Evolutionary conservation across 1,139 yeast genomes (phyloP), one percentile per base, ranked within the genome.

Genomic region (Sugiyamaella novakii): DNA sequence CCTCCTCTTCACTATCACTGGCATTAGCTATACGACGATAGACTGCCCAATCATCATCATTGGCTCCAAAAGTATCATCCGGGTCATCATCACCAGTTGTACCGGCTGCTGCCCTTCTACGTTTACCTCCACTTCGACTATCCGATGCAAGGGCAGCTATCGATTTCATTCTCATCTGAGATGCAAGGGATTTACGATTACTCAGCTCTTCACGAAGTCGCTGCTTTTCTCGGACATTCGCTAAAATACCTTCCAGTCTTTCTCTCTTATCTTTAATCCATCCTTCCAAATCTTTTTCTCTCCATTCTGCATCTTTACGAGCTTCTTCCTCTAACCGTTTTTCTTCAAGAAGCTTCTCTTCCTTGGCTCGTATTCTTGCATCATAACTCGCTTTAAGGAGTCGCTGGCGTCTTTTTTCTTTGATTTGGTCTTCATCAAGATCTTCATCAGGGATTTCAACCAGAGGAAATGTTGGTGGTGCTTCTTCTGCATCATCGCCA

Each of bases 1-100:
- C 80, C 47, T 84, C 83, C 57, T 83, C 91, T 54, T 84, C 91
- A 47, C 79, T 81, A 55, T 87, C 84, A 19, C 83, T 83, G 11
- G 77, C 83, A 54, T 80, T 82, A 17, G 89, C 81, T 46, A 89
- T 84, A 60, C 88, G 95, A 59, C 95, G 78, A 65, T 92, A 92
- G 18, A 89, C 82, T 35, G 86, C 80, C 98, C 98, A 92, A 66
- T 92, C 98, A 49, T 87, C 96, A 63, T 92, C 98, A 61, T 89
- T 84, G 3, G 97, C 92, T 52, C 98, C 98, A 68, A 92, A 92
- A 0, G 91, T 88, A 67, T 91, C 98, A 62, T 84, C 89, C 10
- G 95, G 95, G 64, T 88, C 96, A 61, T 87, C 88, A 61, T 87
- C 96, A 39, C 86, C 85, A 1, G 89, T 8, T 22, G 8, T 80